Conservation (phyloP, 2,329 filamentous ascomycete genomes). For the Alternaria hordeiaustralica region DNA sequence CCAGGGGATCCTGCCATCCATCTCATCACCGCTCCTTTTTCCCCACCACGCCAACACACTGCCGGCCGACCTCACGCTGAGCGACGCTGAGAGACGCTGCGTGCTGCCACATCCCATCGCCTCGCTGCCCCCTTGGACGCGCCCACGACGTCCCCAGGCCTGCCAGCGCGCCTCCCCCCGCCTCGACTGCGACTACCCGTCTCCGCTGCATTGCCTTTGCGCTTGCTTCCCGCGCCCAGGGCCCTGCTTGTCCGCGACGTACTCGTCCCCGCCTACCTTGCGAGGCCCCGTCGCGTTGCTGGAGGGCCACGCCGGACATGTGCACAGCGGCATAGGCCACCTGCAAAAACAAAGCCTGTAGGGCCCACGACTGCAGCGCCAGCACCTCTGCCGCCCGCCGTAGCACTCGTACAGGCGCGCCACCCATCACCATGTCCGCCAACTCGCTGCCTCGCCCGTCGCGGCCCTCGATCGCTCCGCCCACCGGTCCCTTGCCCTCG, state of each 20-base stretch:
- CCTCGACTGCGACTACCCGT: slow-evolving; percentile 14
- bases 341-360: slow-evolving; percentile 16
- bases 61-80: neutral
- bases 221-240: slow-evolving; percentile 16
- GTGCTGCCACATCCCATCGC: neutral
- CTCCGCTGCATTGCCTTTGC: slow-evolving; percentile 7
- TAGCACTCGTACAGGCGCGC: slow-evolving; percentile 10
- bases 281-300: slow-evolving; percentile 6
- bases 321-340: slow-evolving; percentile 28
- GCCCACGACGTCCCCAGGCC: neutral
- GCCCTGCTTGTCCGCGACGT: slow-evolving; percentile 20
- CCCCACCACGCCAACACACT: slow-evolving; percentile 11
- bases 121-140: neutral
- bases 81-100: slow-evolving; percentile 11
- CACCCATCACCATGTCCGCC: slow-evolving; percentile 50
- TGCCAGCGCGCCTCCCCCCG: slow-evolving; percentile 2
- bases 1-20: slow-evolving; percentile 5
- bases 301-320: slow-evolving; percentile 33
- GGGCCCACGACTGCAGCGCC: slow-evolving; percentile 18
- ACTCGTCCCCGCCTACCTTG: neutral
- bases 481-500: slow-evolving; percentile 74
- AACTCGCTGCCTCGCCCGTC: slow-evolving; percentile 72
- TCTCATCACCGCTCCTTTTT: slow-evolving; percentile 11
- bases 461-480: slow-evolving; percentile 67
- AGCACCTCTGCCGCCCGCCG: slow-evolving; percentile 5